Evolutionary conservation across 768 basidiomycete species (phyloP).

Genomic region (Termitomyces sp.): DNA sequence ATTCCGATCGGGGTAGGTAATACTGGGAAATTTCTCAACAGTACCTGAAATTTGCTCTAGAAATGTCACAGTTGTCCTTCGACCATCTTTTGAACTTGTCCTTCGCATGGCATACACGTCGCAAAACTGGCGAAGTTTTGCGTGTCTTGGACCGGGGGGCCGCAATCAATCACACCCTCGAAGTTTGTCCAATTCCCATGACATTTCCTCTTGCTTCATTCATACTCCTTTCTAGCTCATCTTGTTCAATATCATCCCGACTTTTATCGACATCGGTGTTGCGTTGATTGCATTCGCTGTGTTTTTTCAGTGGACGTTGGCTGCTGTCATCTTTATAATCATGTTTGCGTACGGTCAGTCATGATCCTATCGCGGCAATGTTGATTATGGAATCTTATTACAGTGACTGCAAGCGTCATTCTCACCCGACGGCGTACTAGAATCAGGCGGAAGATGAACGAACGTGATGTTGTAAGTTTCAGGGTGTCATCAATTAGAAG

Average conservation of each 20-base stretch:
- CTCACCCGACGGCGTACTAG: slow-evolving; percentile 72
- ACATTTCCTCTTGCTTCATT: not conserved
- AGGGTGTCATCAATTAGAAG: not conserved
- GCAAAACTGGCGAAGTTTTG: slow-evolving; percentile 82
- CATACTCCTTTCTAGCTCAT: slow-evolving; percentile 43
- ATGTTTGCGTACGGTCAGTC: slow-evolving; percentile 66
- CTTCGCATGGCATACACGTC: slow-evolving; percentile 74
- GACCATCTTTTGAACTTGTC: slow-evolving; percentile 85
- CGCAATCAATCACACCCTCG: slow-evolving; percentile 79
- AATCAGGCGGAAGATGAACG: slow-evolving; percentile 75
- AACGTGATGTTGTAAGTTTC: slow-evolving; percentile 64
- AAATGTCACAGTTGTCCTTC: slow-evolving; percentile 84
- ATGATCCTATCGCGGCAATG: not conserved
- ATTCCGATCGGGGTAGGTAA: slow-evolving; percentile 59
- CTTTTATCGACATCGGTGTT: slow-evolving; percentile 71
- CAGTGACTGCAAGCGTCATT: slow-evolving; percentile 42
- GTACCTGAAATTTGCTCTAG: slow-evolving; percentile 25
- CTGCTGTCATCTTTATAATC: slow-evolving; percentile 62
- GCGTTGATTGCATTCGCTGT: slow-evolving; percentile 64
- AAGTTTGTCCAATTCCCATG: slow-evolving; percentile 30
- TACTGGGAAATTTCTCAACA: not conserved
- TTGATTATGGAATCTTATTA: slow-evolving; percentile 2
- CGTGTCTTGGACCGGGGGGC: slow-evolving; percentile 79
- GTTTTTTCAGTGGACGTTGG: slow-evolving; percentile 61
- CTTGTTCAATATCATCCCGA: slow-evolving; percentile 80